phyloP scores from a whole-genome alignment of 306 rosid species.

The Rosa multiflora region DNA sequence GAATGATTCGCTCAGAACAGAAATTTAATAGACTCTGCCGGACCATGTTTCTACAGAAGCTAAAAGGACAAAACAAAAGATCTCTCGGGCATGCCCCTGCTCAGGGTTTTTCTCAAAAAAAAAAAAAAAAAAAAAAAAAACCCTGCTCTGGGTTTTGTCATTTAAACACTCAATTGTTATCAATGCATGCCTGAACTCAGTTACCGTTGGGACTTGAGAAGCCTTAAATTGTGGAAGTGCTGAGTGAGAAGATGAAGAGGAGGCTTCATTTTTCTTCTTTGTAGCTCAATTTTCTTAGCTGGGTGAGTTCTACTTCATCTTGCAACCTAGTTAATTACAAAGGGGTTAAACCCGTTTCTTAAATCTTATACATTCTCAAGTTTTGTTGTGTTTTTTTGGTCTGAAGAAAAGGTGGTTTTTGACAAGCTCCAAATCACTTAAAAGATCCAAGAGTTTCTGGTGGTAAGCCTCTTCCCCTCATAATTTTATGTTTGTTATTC shows the following conservation, averaged over 20 bases:
- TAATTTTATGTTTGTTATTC: neutral
- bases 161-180: neutral
- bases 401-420: too few relatives aligned
- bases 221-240: neutral
- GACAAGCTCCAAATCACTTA: neutral
- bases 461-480: neutral
- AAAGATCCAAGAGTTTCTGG: neutral
- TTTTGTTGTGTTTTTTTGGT: neutral
- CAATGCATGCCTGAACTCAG: neutral
- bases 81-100: neutral
- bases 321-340: neutral
- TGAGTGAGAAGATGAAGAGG: neutral
- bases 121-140: neutral
- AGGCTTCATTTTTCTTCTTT: neutral
- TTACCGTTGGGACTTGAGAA: neutral
- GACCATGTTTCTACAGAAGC: neutral
- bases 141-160: neutral
- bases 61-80: constrained; percentile 3
- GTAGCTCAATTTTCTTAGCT: neutral
- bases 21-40: neutral
- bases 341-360: neutral
- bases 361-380: neutral
- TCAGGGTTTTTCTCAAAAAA: neutral
- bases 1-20: neutral
- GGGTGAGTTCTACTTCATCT: neutral